These are phyloP conservation scores for Lentinus tigrinus DNA, from an alignment of 768 basidiomycete genomes.

Conservation along the genomic window DNA sequence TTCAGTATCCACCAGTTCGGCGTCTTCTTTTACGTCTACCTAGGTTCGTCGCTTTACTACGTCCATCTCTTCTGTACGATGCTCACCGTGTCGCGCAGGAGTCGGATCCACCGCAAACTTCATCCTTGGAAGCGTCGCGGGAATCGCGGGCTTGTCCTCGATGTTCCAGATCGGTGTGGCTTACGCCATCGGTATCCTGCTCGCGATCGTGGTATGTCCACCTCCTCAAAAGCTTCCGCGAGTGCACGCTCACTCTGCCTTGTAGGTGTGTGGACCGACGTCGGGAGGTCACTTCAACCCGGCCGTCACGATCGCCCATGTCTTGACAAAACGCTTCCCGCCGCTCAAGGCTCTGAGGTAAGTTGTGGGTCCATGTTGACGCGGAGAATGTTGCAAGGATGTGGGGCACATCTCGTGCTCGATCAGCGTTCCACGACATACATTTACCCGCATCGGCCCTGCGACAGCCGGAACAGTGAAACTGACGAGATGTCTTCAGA, in stretches of 20 bases:
- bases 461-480: too few species aligned
- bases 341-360: conserved; percentile 49
- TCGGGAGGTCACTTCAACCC: conserved; percentile 50
- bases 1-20: conserved; percentile 21
- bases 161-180: conserved; percentile 33
- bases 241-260: not conserved
- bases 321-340: conserved; percentile 57
- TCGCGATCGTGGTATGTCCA: conserved; percentile 32
- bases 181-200: conserved; percentile 38
- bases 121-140: conserved; percentile 27
- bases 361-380: conserved; percentile 12
- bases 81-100: conserved; percentile 18
- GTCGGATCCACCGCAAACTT: conserved; percentile 35
- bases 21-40: conserved; percentile 31
- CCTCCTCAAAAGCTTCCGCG: not conserved
- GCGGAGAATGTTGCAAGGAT: not conserved
- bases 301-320: conserved; percentile 51
- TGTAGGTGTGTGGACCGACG: conserved; percentile 29
- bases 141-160: conserved; percentile 25
- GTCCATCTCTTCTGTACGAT: not conserved
- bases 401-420: too few species aligned
- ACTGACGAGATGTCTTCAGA: conserved; percentile 1
- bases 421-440: too few species aligned
- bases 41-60: conserved; percentile 12
- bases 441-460: too few species aligned